These are phyloP conservation scores for Lipomyces sp. DNA, from an alignment of 805 yeast species.

Conservation along the genomic window DNA sequence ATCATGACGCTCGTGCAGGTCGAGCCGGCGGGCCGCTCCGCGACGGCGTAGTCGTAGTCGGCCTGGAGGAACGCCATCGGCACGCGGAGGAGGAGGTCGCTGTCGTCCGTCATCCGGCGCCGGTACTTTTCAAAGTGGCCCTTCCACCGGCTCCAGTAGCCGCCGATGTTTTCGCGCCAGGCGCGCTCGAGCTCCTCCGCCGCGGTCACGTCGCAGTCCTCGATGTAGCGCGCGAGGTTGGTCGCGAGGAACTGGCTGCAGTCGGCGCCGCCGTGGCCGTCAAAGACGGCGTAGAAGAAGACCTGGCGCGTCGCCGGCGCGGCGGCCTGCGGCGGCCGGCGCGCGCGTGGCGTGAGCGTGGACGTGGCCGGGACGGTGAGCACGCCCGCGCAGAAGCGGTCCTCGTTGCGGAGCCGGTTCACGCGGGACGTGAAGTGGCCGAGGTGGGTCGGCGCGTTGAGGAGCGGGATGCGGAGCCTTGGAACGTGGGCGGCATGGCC, in stretches of 20 bases:
- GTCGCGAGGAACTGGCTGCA: slow-evolving; percentile 61
- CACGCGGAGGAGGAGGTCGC: slow-evolving; percentile 56
- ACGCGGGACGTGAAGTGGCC: slow-evolving; percentile 81
- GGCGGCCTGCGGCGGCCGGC: neutral
- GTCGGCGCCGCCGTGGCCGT: slow-evolving; percentile 90
- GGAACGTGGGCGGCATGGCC: neutral
- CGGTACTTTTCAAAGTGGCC: slow-evolving; percentile 45
- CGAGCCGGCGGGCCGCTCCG: slow-evolving; percentile 51
- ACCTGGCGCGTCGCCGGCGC: slow-evolving; percentile 38
- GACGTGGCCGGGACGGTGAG: slow-evolving; percentile 45
- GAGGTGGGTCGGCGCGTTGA: slow-evolving; percentile 65
- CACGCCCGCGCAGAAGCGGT: slow-evolving; percentile 65
- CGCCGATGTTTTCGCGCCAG: slow-evolving; percentile 62
- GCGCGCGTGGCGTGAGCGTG: slow-evolving; percentile 32
- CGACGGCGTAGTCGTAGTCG: slow-evolving; percentile 52
- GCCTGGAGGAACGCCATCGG: slow-evolving; percentile 63
- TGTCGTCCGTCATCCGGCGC: slow-evolving; percentile 31
- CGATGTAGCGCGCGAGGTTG: slow-evolving; percentile 55
- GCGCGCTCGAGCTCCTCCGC: slow-evolving; percentile 46
- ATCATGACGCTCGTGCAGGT: slow-evolving; percentile 67
- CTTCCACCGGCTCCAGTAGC: slow-evolving; percentile 82
- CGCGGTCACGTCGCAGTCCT: slow-evolving; percentile 40
- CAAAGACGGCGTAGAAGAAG: slow-evolving; percentile 75
- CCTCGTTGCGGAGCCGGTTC: slow-evolving; percentile 78
- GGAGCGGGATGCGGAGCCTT: slow-evolving; percentile 48